Evolutionary conservation across 345 rosid species (phyloP).

Genomic region (Aethionema arabicum): DNA sequence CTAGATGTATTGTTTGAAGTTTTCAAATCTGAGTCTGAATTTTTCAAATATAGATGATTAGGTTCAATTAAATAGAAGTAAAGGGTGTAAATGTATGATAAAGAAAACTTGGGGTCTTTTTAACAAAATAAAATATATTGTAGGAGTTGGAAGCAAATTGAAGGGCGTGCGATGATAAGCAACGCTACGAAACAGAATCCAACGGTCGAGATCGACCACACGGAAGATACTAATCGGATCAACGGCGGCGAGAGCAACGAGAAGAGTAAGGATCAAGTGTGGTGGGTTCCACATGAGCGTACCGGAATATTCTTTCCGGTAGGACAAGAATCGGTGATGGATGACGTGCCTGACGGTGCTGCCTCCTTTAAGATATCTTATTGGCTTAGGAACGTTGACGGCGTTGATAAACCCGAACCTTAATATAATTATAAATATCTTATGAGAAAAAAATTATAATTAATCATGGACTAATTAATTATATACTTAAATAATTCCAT

Average conservation of each 20-base stretch:
- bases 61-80: no score
- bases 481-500: slow-evolving; percentile 19
- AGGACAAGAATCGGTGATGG: slow-evolving; percentile 65
- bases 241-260: slow-evolving; percentile 1
- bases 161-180: slow-evolving; percentile 27
- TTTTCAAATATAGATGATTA: no score
- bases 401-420: slow-evolving; percentile 45
- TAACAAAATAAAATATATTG: not conserved
- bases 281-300: slow-evolving; percentile 70
- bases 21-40: no score
- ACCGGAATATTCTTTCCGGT: slow-evolving; percentile 61
- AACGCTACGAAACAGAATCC: slow-evolving; percentile 28
- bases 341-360: slow-evolving; percentile 52
- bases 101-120: not conserved
- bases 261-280: not conserved
- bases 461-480: not conserved
- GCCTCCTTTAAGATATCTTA: slow-evolving; percentile 48
- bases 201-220: slow-evolving; percentile 10
- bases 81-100: no score
- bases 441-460: no score
- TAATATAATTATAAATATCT: not conserved
- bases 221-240: slow-evolving; percentile 5
- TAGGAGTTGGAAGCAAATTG: slow-evolving; percentile 34
- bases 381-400: slow-evolving; percentile 58
- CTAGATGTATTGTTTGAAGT: no score